Conservation (phyloP, 345 rosid genomes). For the Angophora floribunda region DNA sequence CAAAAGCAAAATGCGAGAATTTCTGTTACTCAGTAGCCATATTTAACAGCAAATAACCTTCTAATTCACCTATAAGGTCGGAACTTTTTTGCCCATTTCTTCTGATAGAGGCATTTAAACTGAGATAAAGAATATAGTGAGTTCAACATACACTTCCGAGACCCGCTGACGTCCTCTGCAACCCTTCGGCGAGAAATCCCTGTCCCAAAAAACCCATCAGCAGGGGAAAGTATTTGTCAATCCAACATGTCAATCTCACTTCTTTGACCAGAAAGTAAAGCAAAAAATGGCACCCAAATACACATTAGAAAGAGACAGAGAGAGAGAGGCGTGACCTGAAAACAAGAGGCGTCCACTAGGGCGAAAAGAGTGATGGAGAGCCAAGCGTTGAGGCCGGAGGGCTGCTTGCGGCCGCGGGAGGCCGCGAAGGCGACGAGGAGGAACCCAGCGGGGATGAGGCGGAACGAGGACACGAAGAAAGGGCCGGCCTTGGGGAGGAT, state of each 20-base stretch:
- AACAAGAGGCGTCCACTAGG: conserved; percentile 75
- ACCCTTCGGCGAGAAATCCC: conserved; percentile 91
- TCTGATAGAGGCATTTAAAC: neutral
- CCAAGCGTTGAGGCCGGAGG: conserved; percentile 78
- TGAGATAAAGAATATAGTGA: neutral
- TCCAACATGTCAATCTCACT: neutral
- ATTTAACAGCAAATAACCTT: neutral
- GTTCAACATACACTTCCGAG: conserved; percentile 63
- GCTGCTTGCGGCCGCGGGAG: conserved; percentile 44
- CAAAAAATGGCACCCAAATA: neutral
- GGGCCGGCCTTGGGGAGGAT: conserved; percentile 80
- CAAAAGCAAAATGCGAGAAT: neutral
- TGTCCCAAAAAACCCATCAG: conserved; percentile 9
- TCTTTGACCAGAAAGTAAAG: neutral
- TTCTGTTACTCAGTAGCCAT: neutral
- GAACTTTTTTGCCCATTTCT: neutral
- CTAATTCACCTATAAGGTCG: neutral
- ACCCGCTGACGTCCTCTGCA: conserved; percentile 90
- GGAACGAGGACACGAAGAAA: conserved; percentile 80
- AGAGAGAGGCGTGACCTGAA: conserved; percentile 20
- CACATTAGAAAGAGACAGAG: neutral
- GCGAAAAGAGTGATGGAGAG: conserved; percentile 75
- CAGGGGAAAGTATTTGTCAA: neutral
- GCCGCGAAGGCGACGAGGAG: conserved; percentile 63
- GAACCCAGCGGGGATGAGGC: conserved; percentile 82